Base-by-base conservation (phyloP, 2,329 filamentous ascomycete genomes). In the Botryotinia globosa region DNA sequence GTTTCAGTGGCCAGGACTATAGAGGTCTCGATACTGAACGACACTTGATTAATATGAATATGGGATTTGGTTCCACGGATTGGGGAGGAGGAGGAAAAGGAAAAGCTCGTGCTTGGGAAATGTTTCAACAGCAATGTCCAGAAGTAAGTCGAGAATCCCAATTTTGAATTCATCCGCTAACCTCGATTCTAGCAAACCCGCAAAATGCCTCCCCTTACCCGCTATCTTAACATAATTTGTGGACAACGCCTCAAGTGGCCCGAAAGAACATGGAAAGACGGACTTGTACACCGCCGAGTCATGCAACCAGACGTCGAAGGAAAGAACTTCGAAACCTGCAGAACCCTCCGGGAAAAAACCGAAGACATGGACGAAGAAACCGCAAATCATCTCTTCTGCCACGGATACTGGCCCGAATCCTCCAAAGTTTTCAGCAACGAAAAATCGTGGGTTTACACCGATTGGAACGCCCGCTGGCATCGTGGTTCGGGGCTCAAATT, bases 141-240 rank as follows among this genome's bases (percentile, higher is more conserved):
- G 54, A 44, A 39, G 69, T 66, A 59, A 66, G 62, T 58, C 3
- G 8, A 5, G 6, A 8, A 45, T n/a, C 4, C 12, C 14, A 44
- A 18, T 20, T 32, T 20, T 12, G 37, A n/a, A 3, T 12, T 10
- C 20, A 12, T 59, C 9, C 9, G 12, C 56, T 63, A 25, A 70
- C 42, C 22, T 29, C 25, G 3, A 5, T 18, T 8, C 0, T 12
- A 70, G 68, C 34, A 70, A 64, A 48, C 68, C 6, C 59, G 56
- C 5, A 12, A 42, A 20, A 64, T 71, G 58, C 8, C 14, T 25
- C 69, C 69, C 1, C 37, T 71, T 7, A 71, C 69, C 1, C 69
- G 69, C 4, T 72, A 67, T n/a, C 25, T 72, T 8, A 72, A 72
- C 39, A 29, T 72, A 6, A 39, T 67, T 6, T 72, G 69, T 2